A percentile compares a stretch with the other conserved stretches of the same genome.
These are phyloP conservation scores for Rhodotorula graminis DNA, from an alignment of 768 basidiomycete genomes.

Conservation along the genomic window DNA sequence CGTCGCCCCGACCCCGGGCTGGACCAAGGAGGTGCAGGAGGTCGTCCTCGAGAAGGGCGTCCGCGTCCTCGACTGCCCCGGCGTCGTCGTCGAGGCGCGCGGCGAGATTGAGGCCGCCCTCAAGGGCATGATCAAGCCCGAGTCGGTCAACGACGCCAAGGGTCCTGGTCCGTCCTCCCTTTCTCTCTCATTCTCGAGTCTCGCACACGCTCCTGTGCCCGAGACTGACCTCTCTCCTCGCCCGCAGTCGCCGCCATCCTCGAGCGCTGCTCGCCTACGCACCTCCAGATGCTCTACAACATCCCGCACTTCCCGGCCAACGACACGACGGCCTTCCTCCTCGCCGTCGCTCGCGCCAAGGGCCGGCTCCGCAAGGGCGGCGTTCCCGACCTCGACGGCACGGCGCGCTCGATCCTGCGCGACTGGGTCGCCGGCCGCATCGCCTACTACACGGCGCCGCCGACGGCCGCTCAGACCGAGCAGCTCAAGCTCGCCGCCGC, in stretches of 20 bases:
- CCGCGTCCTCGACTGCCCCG: constrained; percentile 89
- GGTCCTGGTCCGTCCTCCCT: constrained; percentile 62
- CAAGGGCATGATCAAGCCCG: constrained; percentile 50
- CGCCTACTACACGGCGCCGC: constrained; percentile 77
- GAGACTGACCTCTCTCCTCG: not conserved
- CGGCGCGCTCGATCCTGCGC: constrained; percentile 72
- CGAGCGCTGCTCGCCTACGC: constrained; percentile 61
- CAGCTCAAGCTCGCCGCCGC: constrained; percentile 49
- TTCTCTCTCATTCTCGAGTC: constrained; percentile 20
- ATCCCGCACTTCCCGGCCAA: constrained; percentile 61
- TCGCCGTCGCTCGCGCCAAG: constrained; percentile 75
- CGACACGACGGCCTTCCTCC: constrained; percentile 74
- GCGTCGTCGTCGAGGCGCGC: constrained; percentile 69
- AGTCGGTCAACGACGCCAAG: constrained; percentile 84
- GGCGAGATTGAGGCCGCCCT: constrained; percentile 44
- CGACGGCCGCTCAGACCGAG: constrained; percentile 46
- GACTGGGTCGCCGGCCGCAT: constrained; percentile 94
- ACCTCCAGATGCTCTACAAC: constrained; percentile 78
- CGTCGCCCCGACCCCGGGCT: constrained; percentile 89
- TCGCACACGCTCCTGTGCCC: not conserved
- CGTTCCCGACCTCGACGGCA: constrained; percentile 75
- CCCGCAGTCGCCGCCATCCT: constrained; percentile 78
- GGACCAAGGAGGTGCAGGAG: constrained; percentile 86
- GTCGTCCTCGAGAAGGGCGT: constrained; percentile 88
- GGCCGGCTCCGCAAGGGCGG: constrained; percentile 89